These are phyloP conservation scores for Yarrowia porcina DNA, from an alignment of 805 yeast genomes.

Conservation along the genomic window DNA sequence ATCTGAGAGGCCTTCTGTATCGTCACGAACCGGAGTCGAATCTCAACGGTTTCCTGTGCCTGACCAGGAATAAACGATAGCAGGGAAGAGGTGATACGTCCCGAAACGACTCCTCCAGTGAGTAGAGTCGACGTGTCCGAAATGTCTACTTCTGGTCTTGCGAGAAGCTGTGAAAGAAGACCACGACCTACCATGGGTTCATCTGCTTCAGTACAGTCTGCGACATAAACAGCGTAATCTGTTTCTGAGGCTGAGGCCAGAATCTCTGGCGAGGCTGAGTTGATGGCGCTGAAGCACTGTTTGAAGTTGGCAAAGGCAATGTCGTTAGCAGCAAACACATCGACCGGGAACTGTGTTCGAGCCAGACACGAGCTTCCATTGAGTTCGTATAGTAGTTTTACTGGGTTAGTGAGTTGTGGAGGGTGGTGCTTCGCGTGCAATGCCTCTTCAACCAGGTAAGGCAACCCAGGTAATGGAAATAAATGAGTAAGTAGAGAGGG, in stretches of 20 bases:
- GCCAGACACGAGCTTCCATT: conserved; percentile 21
- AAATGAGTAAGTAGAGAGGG: too few species aligned
- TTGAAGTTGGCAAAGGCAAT: conserved; percentile 20
- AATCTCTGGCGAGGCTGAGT: conserved; percentile 41
- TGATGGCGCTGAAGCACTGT: conserved; percentile 38
- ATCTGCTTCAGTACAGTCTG: conserved; percentile 41
- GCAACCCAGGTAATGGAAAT: too few species aligned
- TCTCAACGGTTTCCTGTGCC: conserved; percentile 19
- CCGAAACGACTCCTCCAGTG: conserved; percentile 6
- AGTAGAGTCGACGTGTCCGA: background rate
- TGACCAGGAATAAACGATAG: conserved; percentile 20
- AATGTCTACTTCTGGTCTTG: conserved; percentile 20
- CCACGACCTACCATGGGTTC: conserved; percentile 44
- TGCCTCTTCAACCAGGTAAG: too few species aligned
- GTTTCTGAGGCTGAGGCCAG: conserved; percentile 32
- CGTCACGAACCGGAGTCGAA: conserved; percentile 19
- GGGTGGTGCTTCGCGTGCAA: too few species aligned
- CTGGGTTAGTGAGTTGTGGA: background rate
- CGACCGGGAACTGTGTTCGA: background rate
- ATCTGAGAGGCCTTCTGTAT: conserved; percentile 13
- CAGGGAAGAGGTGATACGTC: conserved; percentile 7
- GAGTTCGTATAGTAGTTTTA: conserved; percentile 18
- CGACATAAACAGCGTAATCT: conserved; percentile 43
- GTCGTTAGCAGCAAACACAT: conserved; percentile 15
- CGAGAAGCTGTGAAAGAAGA: conserved; percentile 34